phyloP scores from a whole-genome alignment of 2,329 filamentous ascomycete genomes.

The Cladosporium sp. region DNA sequence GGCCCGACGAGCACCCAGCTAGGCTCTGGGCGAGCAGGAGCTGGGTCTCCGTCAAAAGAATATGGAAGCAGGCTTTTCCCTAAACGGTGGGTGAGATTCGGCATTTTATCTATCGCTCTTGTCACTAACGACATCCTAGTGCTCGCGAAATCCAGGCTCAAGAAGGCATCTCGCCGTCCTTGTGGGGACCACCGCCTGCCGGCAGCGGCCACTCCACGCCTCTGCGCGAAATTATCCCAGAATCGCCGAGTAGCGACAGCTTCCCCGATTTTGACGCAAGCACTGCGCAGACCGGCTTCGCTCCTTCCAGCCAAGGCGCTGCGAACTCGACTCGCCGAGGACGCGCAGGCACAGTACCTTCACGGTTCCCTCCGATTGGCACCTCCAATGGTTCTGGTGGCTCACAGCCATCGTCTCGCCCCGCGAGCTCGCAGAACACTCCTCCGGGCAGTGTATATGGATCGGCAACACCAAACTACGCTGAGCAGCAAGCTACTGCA shows the following conservation, averaged over 20 bases:
- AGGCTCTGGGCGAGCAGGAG: constrained; percentile 67
- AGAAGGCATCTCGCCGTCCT: constrained; percentile 71
- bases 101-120: neutral
- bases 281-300: constrained; percentile 21
- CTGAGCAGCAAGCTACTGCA: constrained; percentile 38
- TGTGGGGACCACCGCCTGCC: constrained; percentile 91
- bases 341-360: constrained; percentile 92
- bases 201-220: constrained; percentile 96
- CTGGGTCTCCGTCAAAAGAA: constrained; percentile 95
- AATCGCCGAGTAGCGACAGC: constrained; percentile 86
- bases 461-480: constrained; percentile 31
- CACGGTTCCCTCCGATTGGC: constrained; percentile 78
- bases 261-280: constrained; percentile 76
- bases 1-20: constrained; percentile 48
- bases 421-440: constrained; percentile 40
- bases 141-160: constrained; percentile 96
- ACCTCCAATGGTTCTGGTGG: constrained; percentile 48
- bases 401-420: constrained; percentile 42
- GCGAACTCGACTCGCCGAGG: constrained; percentile 57
- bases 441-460: constrained; percentile 81
- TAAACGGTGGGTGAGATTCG: constrained; percentile 69
- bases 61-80: constrained; percentile 78
- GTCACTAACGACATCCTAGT: constrained; percentile 44
- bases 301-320: constrained; percentile 19
- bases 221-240: constrained; percentile 92